phyloP scores from a whole-genome alignment of 1,139 yeast species.

The Entelexis sorbosivorans region DNA sequence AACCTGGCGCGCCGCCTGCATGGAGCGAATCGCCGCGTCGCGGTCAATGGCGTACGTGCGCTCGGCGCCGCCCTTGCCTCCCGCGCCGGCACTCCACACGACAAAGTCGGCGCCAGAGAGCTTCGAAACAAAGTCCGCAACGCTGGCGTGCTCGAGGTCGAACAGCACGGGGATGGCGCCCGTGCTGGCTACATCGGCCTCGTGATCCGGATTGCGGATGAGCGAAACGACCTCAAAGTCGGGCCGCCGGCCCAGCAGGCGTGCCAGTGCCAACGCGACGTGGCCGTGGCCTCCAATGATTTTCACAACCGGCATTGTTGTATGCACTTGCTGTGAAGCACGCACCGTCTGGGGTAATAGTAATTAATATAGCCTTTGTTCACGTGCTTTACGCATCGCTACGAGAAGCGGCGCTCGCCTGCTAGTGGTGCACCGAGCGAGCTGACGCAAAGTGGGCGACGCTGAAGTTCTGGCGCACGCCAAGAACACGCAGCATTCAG shows the following conservation, averaged over 20 bases:
- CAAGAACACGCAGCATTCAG: too few species aligned
- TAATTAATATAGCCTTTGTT: too few species aligned
- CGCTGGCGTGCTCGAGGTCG: conserved; percentile 35
- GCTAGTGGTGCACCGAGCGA: too few species aligned
- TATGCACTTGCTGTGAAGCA: neutral
- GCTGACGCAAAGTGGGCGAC: too few species aligned
- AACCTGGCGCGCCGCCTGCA: conserved; percentile 45
- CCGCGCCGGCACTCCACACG: conserved; percentile 55
- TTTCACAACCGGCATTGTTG: conserved; percentile 28
- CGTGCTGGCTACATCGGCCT: conserved; percentile 30
- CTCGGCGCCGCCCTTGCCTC: conserved; percentile 40
- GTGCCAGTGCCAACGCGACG: conserved; percentile 40
- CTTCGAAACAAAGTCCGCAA: conserved; percentile 33
- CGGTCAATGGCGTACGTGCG: conserved; percentile 46
- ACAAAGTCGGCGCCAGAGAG: conserved; percentile 46
- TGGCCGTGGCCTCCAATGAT: conserved; percentile 57
- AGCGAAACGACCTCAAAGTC: conserved; percentile 40
- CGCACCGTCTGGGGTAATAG: neutral
- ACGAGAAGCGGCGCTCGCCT: too few species aligned
- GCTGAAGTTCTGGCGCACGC: too few species aligned
- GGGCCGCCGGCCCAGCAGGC: conserved; percentile 27
- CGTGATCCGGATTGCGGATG: conserved; percentile 42
- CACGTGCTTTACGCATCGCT: too few species aligned
- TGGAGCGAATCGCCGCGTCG: conserved; percentile 50
- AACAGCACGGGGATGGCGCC: conserved; percentile 35